Conservation (phyloP, 2,329 filamentous ascomycete species). For the Calonectria hongkongensis region DNA sequence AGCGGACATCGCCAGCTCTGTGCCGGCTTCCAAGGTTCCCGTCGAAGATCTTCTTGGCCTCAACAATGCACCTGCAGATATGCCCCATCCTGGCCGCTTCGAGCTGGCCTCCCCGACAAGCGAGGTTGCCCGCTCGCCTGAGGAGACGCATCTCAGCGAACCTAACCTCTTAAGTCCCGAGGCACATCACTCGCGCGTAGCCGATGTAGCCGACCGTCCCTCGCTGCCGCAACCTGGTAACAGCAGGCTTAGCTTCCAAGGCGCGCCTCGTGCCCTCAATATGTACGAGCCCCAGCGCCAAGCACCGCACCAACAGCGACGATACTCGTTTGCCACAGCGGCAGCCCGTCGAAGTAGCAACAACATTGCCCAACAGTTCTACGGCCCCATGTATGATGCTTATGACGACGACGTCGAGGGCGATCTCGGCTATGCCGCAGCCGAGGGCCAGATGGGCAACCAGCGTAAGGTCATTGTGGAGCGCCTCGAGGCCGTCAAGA, state of each 20-base stretch:
- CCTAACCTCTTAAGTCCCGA: conserved; percentile 46
- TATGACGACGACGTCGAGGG: conserved; percentile 88
- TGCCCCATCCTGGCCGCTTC: conserved; percentile 86
- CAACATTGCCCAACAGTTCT: conserved; percentile 72
- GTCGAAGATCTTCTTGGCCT: conserved; percentile 83
- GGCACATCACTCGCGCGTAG: conserved; percentile 42
- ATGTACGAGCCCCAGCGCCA: conserved; percentile 68
- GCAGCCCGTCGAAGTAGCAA: conserved; percentile 68
- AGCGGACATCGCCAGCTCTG: conserved; percentile 84
- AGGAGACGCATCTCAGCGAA: conserved; percentile 54
- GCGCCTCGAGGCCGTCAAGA: conserved; percentile 95
- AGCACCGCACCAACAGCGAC: conserved; percentile 66
- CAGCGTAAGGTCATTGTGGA: conserved; percentile 97
- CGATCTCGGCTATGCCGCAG: conserved; percentile 94
- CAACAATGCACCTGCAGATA: conserved; percentile 75
- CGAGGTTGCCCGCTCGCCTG: conserved; percentile 64
- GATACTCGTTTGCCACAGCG: conserved; percentile 72
- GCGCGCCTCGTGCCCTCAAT: conserved; percentile 63
- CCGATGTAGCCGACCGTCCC: conserved; percentile 49
- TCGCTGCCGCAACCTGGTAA: conserved; percentile 44
- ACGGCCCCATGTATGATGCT: conserved; percentile 73
- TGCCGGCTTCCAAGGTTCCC: conserved; percentile 56
- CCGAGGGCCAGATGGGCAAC: conserved; percentile 93
- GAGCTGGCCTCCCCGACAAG: conserved; percentile 74
- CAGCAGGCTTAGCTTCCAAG: conserved; percentile 63